Conservation (phyloP, 2,329 filamentous ascomycete species). For the Claviceps sp. region DNA sequence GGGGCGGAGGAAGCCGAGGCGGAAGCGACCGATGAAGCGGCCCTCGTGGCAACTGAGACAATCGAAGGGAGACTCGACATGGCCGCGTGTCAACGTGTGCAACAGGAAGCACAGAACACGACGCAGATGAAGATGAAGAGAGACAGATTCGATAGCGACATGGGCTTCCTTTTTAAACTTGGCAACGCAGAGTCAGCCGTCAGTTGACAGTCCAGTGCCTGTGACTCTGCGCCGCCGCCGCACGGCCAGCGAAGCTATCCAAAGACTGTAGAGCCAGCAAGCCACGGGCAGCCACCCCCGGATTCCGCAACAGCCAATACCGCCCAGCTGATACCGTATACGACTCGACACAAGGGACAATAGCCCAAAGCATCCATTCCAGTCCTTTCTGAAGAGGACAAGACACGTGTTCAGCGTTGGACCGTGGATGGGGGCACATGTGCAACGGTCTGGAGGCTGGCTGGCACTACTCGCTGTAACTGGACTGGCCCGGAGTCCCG, state of each 20-base stretch:
- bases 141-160: too few relatives aligned
- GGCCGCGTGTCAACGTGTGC: background rate
- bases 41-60: constrained; percentile 11
- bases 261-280: background rate
- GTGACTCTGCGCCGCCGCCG: background rate
- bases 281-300: background rate
- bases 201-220: background rate
- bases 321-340: too few relatives aligned
- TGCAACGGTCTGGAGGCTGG: too few relatives aligned
- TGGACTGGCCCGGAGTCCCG: too few relatives aligned
- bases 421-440: too few relatives aligned
- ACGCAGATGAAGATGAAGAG: background rate
- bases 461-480: too few relatives aligned
- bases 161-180: too few relatives aligned
- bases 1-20: constrained; percentile 14
- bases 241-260: background rate
- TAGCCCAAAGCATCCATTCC: too few relatives aligned
- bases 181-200: background rate
- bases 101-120: background rate
- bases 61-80: constrained; percentile 6
- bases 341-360: too few relatives aligned
- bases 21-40: constrained; percentile 14
- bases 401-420: too few relatives aligned
- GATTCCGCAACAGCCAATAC: too few relatives aligned
- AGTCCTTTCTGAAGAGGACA: too few relatives aligned